Percentiles rank a stretch among this genome's conserved stretches.
Evolutionary conservation across 2,329 filamentous ascomycete species (phyloP).

Genomic region (Aspergillus ruber): DNA sequence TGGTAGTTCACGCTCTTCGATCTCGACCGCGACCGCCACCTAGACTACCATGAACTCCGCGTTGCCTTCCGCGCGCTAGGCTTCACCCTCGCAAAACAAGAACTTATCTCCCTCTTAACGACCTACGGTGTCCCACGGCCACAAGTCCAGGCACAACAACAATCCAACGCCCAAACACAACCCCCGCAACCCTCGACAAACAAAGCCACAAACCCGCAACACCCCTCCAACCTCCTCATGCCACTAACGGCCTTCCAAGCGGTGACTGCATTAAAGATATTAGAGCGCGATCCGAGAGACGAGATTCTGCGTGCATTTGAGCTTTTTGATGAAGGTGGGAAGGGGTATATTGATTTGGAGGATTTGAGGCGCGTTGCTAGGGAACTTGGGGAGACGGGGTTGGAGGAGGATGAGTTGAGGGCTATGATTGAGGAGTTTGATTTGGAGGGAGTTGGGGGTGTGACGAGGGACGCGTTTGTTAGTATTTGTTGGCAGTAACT

Average conservation of each 20-base stretch:
- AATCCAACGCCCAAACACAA: slow-evolving; percentile 29
- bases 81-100: slow-evolving; percentile 81
- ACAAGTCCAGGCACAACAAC: slow-evolving; percentile 41
- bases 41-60: slow-evolving; percentile 97
- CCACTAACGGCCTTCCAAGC: slow-evolving; percentile 66
- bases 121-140: slow-evolving; percentile 69
- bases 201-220: slow-evolving; percentile 46
- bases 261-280: slow-evolving; percentile 73
- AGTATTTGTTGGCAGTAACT: slow-evolving; percentile 55
- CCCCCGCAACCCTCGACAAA: slow-evolving; percentile 16
- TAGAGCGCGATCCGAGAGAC: slow-evolving; percentile 76
- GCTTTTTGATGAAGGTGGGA: slow-evolving; percentile 87
- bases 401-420: slow-evolving; percentile 85
- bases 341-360: slow-evolving; percentile 82
- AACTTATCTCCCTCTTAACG: slow-evolving; percentile 74
- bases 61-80: slow-evolving; percentile 93
- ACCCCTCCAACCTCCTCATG: slow-evolving; percentile 62
- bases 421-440: slow-evolving; percentile 99
- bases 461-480: slow-evolving; percentile 58
- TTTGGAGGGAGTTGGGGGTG: slow-evolving; percentile 80
- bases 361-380: slow-evolving; percentile 82
- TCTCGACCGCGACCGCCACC: slow-evolving; percentile 85
- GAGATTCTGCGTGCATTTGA: slow-evolving; percentile 88
- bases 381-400: slow-evolving; percentile 77
- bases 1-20: slow-evolving; percentile 86